Base-by-base conservation (phyloP, 306 rosid species). In the Cucurbita moschata region DNA sequence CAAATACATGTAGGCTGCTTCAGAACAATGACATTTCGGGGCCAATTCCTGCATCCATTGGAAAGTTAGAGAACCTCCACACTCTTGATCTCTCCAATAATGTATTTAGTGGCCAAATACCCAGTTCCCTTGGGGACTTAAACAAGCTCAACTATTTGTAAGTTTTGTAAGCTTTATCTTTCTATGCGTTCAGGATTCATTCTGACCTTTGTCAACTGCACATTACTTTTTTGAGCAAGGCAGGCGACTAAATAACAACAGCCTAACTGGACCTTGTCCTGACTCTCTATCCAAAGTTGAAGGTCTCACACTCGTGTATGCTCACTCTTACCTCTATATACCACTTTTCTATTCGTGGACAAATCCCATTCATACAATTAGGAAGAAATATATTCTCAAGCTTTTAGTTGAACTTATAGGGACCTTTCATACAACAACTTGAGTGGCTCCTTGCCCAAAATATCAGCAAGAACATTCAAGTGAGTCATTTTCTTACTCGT, bases 61-160 rank as follows among this genome's bases (percentile, higher is more conserved):
- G 99, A 73, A 88, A 55, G 70, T 72, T 95, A 70, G 97, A 82
- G 75, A 91, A 85, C 89, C 97, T 95, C 80, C 96, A 79, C 81
- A 89, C 96, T 40, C 96, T 95, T 57, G 99, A 95, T 85, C 96
- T 95, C 74, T 95, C 99, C 81, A 91, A 86, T 76, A 95, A 95
- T 74, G 61, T 53, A 30, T 86, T 95, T 73, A 74, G 46, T 63
- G 99, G 97, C 14, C 84, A 68, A 70, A 91, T 95, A 79, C 97
- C 99, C 10, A 86, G 82, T 79, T 88, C 97, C 76, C 72, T 95
- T 76, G 99, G 96, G 76, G 88, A 80, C 81, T 82, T 95, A 43
- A 88, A 80, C 85, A 88, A 88, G 84, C 85, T 95, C 55, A 95
- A 95, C 78, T 91, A 88, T 86, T 79, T 95, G 99, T 95, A 88